Base-by-base conservation (phyloP, 805 yeast species). In the Kluyveromyces dobzhanskii region DNA sequence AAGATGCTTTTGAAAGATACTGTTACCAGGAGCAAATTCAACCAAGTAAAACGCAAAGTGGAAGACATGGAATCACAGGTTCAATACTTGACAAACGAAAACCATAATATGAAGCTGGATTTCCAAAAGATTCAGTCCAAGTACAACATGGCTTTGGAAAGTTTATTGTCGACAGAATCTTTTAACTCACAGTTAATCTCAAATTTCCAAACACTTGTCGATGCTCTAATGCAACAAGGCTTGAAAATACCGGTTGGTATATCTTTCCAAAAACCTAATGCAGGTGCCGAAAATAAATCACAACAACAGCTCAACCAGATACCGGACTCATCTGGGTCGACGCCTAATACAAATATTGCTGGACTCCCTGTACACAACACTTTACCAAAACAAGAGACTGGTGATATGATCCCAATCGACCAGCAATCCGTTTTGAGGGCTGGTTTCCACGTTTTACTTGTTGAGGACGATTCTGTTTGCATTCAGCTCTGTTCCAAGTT, bases 401-500 rank as follows among this genome's bases (percentile, higher is more conserved):
- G 8, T 14, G 32, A 30, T 8, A 4, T 16, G n/a, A 5, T 17
- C 8, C 18, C 32, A n/a, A 30, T 17, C 8, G 32, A 13, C 44
- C 43, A 17, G 13, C 37, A 38, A 10, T n/a, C 16, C 11, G 38
- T 36, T 9, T 40, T 65, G 30, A 51, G 55, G 13, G 63, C 59
- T 18, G 77, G 78, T 17, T 76, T 80, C 56, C 87, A 80, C 52
- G 90, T 83, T 3, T 62, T 82, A 30, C 60, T 84, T 18, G 92
- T 83, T 12, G 94, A 82, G 59, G 94, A 82, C 60, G 94, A 81
- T 57, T 76, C 73, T 29, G 85, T 83, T 28, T 83, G 95, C 49
- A 82, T 86, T 38, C 85, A 82, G 46, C 67, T 90, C 8, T 85
- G 96, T 50, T 70, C 84, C 8, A 84, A 85, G 56, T 85, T 92